Evolutionary conservation across 495 filamentous ascomycete genomes (phyloP), one percentile per base, ranked within the genome.

Genomic region (Aspergillus kassunensis): DNA sequence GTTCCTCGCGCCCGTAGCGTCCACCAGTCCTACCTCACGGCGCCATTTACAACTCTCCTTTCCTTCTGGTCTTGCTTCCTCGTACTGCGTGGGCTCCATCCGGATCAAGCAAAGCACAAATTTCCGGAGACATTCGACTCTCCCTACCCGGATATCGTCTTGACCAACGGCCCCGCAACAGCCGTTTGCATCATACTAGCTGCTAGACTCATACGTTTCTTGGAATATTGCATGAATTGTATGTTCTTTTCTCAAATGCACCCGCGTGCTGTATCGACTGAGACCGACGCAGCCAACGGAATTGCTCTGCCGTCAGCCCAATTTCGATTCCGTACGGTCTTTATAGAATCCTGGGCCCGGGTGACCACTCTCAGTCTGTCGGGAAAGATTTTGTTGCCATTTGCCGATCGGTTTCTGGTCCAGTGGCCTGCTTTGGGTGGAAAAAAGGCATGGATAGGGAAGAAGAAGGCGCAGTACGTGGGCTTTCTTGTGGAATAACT

Each of bases 271-370:
- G 15, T 8, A 15, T 27, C 44, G 18, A 20, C 15, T n/a, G n/a
- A n/a, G 9, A 11, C 35, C 27, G 36, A 16, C 21, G 16, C 21
- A 25, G n/a, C 16, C 6, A 24, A 25, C 24, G 40, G 20, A 42
- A 27, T 3, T 7, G 11, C 37, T 31, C 29, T 33, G 27, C 15
- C 25, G 7, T 29, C 50, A 12, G 34, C 20, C 4, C 50, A 66
- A 34, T 75, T 71, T 31, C 78, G 76, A 62, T 80, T 91, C 60
- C 79, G 83, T 36, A 85, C 80, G 6, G 76, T 97, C 18, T 97
- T 91, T 63, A 78, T 96, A 12, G 93, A 98, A 78, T 90, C 84
- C 23, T 97, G 90, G 86, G 95, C 93, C 2, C 79, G 91, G 15
- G 85, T 93, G 3, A 81, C 73, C 49, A 83, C 77, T 9, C 63